Percentiles rank a stretch among this genome's conserved stretches.
Conservation (phyloP, 2,329 filamentous ascomycete species). For the Fusarium drepaniforme region DNA sequence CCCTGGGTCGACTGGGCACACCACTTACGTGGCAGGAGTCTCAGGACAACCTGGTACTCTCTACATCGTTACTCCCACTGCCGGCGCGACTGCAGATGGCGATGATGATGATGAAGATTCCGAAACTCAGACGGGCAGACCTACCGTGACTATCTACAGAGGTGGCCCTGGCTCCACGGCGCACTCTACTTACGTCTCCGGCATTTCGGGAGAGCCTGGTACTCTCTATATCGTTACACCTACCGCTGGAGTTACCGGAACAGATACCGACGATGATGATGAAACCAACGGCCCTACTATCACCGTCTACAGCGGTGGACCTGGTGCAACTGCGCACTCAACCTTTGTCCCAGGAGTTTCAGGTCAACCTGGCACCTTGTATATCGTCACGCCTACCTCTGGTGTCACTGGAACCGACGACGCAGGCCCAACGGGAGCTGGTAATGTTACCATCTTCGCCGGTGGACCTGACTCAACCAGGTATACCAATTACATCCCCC, state of each 20-base stretch:
- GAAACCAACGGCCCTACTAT: background rate
- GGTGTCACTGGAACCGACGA: background rate
- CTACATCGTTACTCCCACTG: slow-evolving; percentile 15
- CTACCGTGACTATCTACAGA: background rate
- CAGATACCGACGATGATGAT: background rate
- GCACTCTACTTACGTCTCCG: background rate
- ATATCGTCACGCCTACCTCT: slow-evolving; percentile 11
- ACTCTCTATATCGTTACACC: slow-evolving; percentile 11
- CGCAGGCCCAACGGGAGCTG: background rate
- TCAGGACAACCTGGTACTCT: slow-evolving; percentile 10
- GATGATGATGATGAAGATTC: background rate
- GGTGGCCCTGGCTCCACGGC: background rate
- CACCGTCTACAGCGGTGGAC: slow-evolving; percentile 11
- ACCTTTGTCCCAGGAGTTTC: background rate
- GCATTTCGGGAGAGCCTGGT: background rate
- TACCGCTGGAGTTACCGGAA: background rate
- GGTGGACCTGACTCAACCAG: slow-evolving; percentile 1
- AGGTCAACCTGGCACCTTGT: slow-evolving; percentile 3
- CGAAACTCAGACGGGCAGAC: background rate
- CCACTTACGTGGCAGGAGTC: background rate
- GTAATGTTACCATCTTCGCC: background rate
- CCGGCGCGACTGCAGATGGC: background rate
- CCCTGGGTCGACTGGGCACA: background rate
- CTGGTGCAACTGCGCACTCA: background rate
- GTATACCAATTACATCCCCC: slow-evolving; percentile 4